Evolutionary conservation across 805 yeast species (phyloP).

Genomic region (Candida manassasensis): DNA sequence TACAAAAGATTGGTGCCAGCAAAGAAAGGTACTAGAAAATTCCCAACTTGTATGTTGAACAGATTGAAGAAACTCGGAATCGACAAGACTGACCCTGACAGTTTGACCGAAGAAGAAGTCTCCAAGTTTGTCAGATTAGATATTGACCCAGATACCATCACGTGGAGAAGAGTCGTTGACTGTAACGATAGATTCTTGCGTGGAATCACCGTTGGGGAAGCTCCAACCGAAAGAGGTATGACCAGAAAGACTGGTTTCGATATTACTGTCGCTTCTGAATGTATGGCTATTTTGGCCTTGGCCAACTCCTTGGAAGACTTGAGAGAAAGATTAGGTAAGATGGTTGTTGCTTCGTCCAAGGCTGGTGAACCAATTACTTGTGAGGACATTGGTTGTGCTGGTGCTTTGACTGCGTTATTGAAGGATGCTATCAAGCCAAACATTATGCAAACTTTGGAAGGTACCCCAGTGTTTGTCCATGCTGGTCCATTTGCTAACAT

Average conservation of each 20-base stretch:
- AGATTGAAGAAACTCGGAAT: slow-evolving; percentile 82
- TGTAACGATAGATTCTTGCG: slow-evolving; percentile 89
- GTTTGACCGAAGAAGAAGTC: slow-evolving; percentile 73
- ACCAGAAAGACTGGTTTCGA: slow-evolving; percentile 91
- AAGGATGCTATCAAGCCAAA: slow-evolving; percentile 97
- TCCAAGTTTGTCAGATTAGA: slow-evolving; percentile 73
- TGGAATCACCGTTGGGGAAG: slow-evolving; percentile 85
- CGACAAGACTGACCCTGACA: slow-evolving; percentile 71
- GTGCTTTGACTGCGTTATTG: slow-evolving; percentile 90
- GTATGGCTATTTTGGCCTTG: slow-evolving; percentile 92
- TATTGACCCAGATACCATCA: slow-evolving; percentile 84
- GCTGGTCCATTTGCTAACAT: slow-evolving; percentile 99
- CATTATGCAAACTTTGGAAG: slow-evolving; percentile 95
- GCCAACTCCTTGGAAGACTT: slow-evolving; percentile 74
- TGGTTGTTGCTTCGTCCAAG: slow-evolving; percentile 80
- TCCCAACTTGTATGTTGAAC: slow-evolving; percentile 73
- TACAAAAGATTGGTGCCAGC: slow-evolving; percentile 83
- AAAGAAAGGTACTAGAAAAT: slow-evolving; percentile 73
- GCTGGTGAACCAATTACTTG: slow-evolving; percentile 82
- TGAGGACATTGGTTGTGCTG: slow-evolving; percentile 93
- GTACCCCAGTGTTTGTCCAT: slow-evolving; percentile 95
- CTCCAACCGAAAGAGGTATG: slow-evolving; percentile 76
- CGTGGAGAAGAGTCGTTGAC: slow-evolving; percentile 92
- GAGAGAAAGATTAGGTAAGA: slow-evolving; percentile 81
- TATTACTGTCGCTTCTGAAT: slow-evolving; percentile 92